phyloP scores from a whole-genome alignment of 164 flowering plant genomes.

The Kalanchoe fedtschenkoi region DNA sequence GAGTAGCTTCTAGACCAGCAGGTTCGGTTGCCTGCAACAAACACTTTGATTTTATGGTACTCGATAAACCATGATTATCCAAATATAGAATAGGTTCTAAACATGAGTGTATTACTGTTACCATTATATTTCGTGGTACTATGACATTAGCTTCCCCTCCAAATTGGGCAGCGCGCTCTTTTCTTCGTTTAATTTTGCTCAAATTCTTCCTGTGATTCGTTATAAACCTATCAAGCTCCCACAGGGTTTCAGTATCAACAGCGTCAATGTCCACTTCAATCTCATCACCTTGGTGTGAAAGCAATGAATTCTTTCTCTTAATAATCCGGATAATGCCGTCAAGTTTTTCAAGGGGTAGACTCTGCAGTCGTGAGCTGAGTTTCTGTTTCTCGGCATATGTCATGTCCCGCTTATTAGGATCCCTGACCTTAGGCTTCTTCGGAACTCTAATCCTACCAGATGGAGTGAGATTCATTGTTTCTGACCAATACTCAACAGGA shows the following conservation, averaged over 20 bases:
- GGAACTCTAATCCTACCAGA: background rate
- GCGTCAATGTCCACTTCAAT: constrained; percentile 84
- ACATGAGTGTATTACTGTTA: too few relatives aligned
- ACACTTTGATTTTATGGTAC: too few relatives aligned
- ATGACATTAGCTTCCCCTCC: constrained; percentile 19
- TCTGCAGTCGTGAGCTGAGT: constrained; percentile 54
- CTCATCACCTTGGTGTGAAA: constrained; percentile 63
- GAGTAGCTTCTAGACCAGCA: too few relatives aligned
- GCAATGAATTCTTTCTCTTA: constrained; percentile 52
- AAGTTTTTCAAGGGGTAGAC: constrained; percentile 65
- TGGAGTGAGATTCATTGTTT: background rate
- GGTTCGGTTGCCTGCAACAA: too few relatives aligned
- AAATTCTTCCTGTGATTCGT: constrained; percentile 50
- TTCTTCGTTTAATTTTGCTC: constrained; percentile 51
- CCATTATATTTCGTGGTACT: too few relatives aligned
- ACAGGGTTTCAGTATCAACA: constrained; percentile 78
- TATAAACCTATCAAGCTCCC: constrained; percentile 86
- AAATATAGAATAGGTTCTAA: too few relatives aligned
- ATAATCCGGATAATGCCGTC: constrained; percentile 72
- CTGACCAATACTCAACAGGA: too few relatives aligned
- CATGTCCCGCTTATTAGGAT: constrained; percentile 72
- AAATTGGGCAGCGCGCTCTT: constrained; percentile 36
- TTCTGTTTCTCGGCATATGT: constrained; percentile 78
- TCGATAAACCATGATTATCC: too few relatives aligned
- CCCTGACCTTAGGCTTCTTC: constrained; percentile 35